Base-by-base conservation (phyloP, 352 stramenopile genomes). In the Peronosclerospora sorghi region DNA sequence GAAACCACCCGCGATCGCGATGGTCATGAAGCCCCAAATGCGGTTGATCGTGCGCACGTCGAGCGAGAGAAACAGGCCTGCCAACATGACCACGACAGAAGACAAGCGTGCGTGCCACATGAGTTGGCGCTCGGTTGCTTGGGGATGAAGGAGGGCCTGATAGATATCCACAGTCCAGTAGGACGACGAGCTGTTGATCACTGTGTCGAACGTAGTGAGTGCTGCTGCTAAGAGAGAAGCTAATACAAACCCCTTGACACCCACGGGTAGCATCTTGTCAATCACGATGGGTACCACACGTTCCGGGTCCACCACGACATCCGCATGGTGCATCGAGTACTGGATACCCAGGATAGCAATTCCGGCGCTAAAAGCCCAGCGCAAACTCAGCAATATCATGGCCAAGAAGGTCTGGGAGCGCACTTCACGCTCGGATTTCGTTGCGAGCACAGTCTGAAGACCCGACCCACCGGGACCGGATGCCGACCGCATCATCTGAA, bases 121-220 rank as follows among this genome's bases (percentile, higher is more conserved):
- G 4, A 88, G 39, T 37, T 84, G 62, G 8, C 41, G 47, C 36
- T 85, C 66, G 8, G 55, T 73, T 8, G 76, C 73, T 17, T 73
- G 51, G 0, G 68, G 67, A 18, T 82, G 75, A 15, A 88, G 42
- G 4, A 84, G 59, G 7, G 76, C 72, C 44, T 86, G 76, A 47
- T 88, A 88, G 27, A 88, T 78, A 52, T 88, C 76, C 5, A 88
- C 73, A 0, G 76, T 85, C 76, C 76, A 88, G 50, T 88, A 88
- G 5, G 76, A 71, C 0, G 76, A 88, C 21, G 71, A 62, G 34
- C 64, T 81, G 51, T 88, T 84, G 62, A 88, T 84, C 2, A 67
- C 83, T 13, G 76, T 83, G 43, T 88, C 76, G 45, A 88, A 88
- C 2, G 76, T 88, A 18, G 76, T 88, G 13, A 88, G 58, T 20